Percentiles rank a stretch among this genome's conserved stretches.
Conservation (phyloP, 495 filamentous ascomycete genomes). For the Tuber indicum region DNA sequence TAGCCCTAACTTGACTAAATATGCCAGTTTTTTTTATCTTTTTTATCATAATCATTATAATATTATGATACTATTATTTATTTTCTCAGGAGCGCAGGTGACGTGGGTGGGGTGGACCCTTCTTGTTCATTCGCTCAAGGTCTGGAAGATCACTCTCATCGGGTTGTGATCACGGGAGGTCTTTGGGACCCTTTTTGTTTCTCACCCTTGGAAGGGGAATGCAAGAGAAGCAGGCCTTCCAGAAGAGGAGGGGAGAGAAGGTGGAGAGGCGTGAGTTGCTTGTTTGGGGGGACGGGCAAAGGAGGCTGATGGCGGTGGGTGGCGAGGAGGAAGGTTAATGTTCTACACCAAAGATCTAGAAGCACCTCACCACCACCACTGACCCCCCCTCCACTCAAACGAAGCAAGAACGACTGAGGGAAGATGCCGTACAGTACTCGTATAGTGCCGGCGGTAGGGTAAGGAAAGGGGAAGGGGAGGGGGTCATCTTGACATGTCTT, state of each 20-base stretch:
- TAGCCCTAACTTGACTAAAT: background rate
- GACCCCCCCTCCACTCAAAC: background rate
- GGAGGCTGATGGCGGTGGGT: background rate
- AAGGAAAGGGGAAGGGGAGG: background rate
- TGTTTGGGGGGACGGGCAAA: background rate
- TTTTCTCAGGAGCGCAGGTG: background rate
- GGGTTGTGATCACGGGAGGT: background rate
- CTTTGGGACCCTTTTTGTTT: background rate
- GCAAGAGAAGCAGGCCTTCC: background rate
- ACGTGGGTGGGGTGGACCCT: background rate
- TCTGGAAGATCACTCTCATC: background rate
- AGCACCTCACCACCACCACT: background rate
- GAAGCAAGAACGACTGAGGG: background rate
- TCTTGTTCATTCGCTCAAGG: background rate
- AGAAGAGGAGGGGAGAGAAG: background rate
- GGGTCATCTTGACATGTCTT: background rate
- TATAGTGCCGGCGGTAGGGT: background rate
- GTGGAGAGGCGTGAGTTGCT: background rate
- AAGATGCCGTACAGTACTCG: background rate
- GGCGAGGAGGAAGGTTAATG: background rate
- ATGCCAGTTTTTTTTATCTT: background rate
- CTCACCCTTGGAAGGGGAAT: background rate
- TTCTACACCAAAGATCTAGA: background rate
- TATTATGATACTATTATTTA: no score
- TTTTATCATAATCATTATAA: background rate